Percentiles rank a stretch among this genome's conserved stretches.
These are phyloP conservation scores for Talaromyces sp. DNA, from an alignment of 2,329 filamentous ascomycete species.

Conservation along the genomic window DNA sequence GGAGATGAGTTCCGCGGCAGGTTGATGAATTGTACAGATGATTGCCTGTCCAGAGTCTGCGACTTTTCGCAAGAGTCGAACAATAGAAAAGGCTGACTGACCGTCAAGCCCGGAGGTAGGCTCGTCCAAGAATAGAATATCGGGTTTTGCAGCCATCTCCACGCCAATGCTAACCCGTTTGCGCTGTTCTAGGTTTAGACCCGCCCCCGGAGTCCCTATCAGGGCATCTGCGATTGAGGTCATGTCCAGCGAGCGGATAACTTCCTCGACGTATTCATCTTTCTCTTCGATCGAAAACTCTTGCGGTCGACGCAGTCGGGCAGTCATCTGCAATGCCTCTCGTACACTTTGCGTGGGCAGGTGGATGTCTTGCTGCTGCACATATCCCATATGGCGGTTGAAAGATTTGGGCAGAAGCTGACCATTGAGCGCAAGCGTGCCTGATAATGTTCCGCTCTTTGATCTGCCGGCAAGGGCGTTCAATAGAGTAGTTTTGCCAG, in stretches of 20 bases:
- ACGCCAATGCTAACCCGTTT: slow-evolving; percentile 32
- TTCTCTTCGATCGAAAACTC: slow-evolving; percentile 60
- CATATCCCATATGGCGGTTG: neutral
- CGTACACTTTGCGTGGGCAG: slow-evolving; percentile 59
- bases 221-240: slow-evolving; percentile 65
- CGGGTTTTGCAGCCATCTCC: slow-evolving; percentile 35
- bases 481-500: slow-evolving; percentile 11
- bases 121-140: slow-evolving; percentile 65
- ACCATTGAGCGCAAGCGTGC: neutral
- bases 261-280: slow-evolving; percentile 64
- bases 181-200: slow-evolving; percentile 55
- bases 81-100: slow-evolving; percentile 58
- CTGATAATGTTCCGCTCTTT: neutral
- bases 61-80: slow-evolving; percentile 57
- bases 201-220: slow-evolving; percentile 60
- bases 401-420: slow-evolving; percentile 56
- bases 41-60: slow-evolving; percentile 60
- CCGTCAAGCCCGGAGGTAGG: slow-evolving; percentile 59
- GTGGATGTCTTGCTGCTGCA: neutral
- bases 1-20: slow-evolving; percentile 56
- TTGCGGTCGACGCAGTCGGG: slow-evolving; percentile 60
- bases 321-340: slow-evolving; percentile 64
- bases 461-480: slow-evolving; percentile 3
- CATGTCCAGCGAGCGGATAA: slow-evolving; percentile 65
- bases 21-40: slow-evolving; percentile 60